These are phyloP conservation scores for Pseudocercospora eumusae DNA, from an alignment of 2,329 filamentous ascomycete species.

Conservation along the genomic window DNA sequence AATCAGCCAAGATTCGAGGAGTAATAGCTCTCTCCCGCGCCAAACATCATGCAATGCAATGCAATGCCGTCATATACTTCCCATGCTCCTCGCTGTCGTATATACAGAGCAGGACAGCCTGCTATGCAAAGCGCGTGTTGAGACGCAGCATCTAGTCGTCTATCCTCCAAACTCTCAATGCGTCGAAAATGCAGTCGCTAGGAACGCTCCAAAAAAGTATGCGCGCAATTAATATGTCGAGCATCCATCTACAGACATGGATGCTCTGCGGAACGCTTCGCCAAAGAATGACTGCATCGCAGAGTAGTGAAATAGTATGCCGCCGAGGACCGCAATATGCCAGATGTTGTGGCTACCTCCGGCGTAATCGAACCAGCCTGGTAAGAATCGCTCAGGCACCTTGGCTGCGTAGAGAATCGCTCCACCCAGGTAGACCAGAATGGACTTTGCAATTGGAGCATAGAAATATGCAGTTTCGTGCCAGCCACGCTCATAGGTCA, in stretches of 20 bases:
- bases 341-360: conserved; percentile 97
- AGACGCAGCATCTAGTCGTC: conserved; percentile 8
- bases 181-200: not conserved
- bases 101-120: conserved; percentile 13
- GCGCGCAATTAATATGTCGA: conserved; percentile 5
- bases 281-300: conserved; percentile 96
- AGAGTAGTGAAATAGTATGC: conserved; percentile 94
- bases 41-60: conserved; percentile 13
- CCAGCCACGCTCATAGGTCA: conserved; percentile 74
- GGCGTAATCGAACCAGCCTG: conserved; percentile 91
- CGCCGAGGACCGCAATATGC: conserved; percentile 91
- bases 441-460: conserved; percentile 78
- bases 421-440: conserved; percentile 81
- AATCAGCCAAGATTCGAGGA: not conserved
- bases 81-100: conserved; percentile 14
- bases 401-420: conserved; percentile 89
- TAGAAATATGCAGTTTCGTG: conserved; percentile 88
- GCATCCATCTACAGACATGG: conserved; percentile 15
- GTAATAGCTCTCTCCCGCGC: not conserved
- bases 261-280: conserved; percentile 45
- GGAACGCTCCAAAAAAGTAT: not conserved
- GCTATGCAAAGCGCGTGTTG: conserved; percentile 21
- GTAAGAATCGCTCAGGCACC: conserved; percentile 88
- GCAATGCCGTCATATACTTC: conserved; percentile 11
- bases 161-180: conserved; percentile 1